Evolutionary conservation across 495 filamentous ascomycete species (phyloP).

Genomic region (Poronia punctata): DNA sequence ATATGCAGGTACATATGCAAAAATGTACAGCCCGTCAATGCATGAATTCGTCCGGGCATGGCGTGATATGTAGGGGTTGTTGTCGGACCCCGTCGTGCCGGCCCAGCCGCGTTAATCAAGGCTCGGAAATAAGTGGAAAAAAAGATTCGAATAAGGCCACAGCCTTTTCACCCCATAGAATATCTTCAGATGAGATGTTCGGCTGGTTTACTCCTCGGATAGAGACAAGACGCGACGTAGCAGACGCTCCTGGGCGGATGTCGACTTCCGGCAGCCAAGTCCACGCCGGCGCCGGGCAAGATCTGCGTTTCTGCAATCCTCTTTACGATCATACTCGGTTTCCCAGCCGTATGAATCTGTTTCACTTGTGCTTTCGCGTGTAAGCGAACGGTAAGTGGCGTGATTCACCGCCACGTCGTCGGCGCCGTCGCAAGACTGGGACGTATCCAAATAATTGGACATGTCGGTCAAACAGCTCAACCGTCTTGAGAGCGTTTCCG

Average conservation of each 20-base stretch:
- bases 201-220: too few species aligned
- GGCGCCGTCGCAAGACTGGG: constrained; percentile 14
- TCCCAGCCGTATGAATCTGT: constrained; percentile 45
- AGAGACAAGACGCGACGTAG: too few species aligned
- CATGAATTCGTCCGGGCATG: too few species aligned
- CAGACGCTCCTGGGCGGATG: too few species aligned
- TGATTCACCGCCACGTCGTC: constrained; percentile 15
- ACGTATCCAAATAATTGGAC: constrained; percentile 28
- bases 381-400: constrained; percentile 16
- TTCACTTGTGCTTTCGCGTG: constrained; percentile 20
- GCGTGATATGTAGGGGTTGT: too few species aligned
- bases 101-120: too few species aligned
- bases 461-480: constrained; percentile 22
- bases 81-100: too few species aligned
- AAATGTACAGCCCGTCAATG: too few species aligned
- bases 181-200: too few species aligned
- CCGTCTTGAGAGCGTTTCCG: constrained; percentile 4
- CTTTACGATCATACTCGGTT: constrained; percentile 31
- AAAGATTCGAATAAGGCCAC: too few species aligned
- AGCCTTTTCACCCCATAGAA: too few species aligned
- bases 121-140: too few species aligned
- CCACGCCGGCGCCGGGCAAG: neutral
- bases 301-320: constrained; percentile 11
- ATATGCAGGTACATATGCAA: constrained; percentile 4
- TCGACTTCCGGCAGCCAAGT: neutral